A percentile compares a stretch with the other conserved stretches of the same genome.
phyloP scores from a whole-genome alignment of 2,329 filamentous ascomycete species.

The Dothideomycetes sp. region DNA sequence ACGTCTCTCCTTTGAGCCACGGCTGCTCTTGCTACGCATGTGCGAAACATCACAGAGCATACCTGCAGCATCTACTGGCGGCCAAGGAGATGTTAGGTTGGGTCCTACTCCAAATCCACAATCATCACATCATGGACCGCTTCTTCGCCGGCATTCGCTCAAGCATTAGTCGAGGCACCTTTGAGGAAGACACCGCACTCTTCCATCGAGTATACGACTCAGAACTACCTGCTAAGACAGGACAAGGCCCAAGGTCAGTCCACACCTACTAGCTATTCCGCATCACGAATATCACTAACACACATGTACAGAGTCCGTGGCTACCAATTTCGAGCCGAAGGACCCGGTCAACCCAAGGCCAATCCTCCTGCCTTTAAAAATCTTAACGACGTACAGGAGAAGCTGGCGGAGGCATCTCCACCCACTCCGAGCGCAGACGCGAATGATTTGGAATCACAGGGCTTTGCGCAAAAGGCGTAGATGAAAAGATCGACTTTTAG shows the following conservation, averaged over 20 bases:
- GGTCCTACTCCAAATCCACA: constrained; percentile 87
- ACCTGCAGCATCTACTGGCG: constrained; percentile 72
- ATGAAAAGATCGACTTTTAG: too few relatives aligned
- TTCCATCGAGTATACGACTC: constrained; percentile 62
- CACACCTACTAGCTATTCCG: too few relatives aligned
- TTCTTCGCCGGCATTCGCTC: constrained; percentile 66
- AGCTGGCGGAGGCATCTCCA: constrained; percentile 36
- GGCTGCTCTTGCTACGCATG: constrained; percentile 77
- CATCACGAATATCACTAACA: constrained; percentile 3
- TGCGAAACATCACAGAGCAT: constrained; percentile 72
- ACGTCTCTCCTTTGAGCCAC: constrained; percentile 49
- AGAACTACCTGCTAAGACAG: constrained; percentile 61
- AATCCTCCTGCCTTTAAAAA: constrained; percentile 58
- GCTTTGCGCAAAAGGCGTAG: constrained; percentile 17
- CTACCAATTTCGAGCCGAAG: constrained; percentile 68
- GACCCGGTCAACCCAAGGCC: constrained; percentile 49
- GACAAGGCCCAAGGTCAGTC: constrained; percentile 58
- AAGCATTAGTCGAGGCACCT: constrained; percentile 48
- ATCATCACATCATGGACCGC: constrained; percentile 57
- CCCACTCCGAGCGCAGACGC: constrained; percentile 37
- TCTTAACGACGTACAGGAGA: constrained; percentile 38
- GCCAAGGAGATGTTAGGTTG: constrained; percentile 97
- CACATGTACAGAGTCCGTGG: constrained; percentile 49
- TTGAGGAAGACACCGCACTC: constrained; percentile 39
- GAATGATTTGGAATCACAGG: constrained; percentile 37